Base-by-base conservation (phyloP, 2,329 filamentous ascomycete genomes). In the Apiospora kogelbergensis region DNA sequence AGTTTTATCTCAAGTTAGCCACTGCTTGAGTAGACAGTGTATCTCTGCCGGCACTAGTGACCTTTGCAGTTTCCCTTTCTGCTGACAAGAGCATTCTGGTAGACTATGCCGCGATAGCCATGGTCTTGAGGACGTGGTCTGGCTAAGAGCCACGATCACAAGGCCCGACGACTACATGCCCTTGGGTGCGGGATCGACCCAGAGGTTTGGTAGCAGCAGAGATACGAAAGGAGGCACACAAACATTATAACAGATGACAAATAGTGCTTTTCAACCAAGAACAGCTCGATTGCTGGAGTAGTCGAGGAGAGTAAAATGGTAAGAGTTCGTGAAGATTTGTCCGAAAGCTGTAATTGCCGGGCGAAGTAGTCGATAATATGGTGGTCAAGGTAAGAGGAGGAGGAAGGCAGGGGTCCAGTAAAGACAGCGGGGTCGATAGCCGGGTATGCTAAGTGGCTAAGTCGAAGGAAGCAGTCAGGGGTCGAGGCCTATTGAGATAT, bases 401-500 rank as follows among this genome's bases (percentile, higher is more conserved):
- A 60, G 53, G 53, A 60, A 30, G 7, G 20, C 53, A 37, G 53
- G 53, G 63, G 41, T 20, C 44, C 63, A 69, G 57, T 57, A 68
- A 60, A 60, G 68, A 68, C 48, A 68, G 71, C 71, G 71, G 74
- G 72, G 71, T 72, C 68, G 65, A 68, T 69, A 68, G 41, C 42
- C 68, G 69, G 72, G 69, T 71, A 71, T 71, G 69, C 67, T 63
- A 66, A 68, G 53, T 60, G 53, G 53, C 53, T 60, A 60, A 60
- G 53, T 60, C 53, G 53, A 60, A 64, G 71, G 72, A 71, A 69
- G 66, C 68, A 70, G 68, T 71, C 70, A 69, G 67, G 67, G 67
- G 73, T 67, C 65, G 67, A 67, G 70, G 68, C 64, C 64, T 44
- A 68, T 69, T 71, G 71, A 73, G 70, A 68, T 74, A 76, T 77